phyloP scores from a whole-genome alignment of 2,329 filamentous ascomycete genomes.

The Phyllosticta citriasiana region DNA sequence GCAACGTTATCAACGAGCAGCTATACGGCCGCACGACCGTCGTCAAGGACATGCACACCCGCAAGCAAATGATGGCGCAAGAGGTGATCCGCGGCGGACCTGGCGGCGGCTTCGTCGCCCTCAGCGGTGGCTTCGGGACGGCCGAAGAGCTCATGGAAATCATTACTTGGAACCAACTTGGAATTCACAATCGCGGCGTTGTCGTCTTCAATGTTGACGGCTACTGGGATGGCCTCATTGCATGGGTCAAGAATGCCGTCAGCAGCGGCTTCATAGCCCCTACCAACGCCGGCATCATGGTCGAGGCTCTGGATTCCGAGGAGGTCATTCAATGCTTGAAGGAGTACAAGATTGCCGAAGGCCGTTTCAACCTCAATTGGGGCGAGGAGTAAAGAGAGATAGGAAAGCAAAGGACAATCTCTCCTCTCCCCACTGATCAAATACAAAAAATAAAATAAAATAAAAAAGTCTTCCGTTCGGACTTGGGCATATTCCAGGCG shows the following conservation, averaged over 20 bases:
- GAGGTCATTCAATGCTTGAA: conserved; percentile 61
- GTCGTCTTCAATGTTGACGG: conserved; percentile 79
- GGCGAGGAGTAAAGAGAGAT: conserved; percentile 31
- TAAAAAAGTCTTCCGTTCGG: not conserved
- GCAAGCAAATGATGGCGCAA: conserved; percentile 78
- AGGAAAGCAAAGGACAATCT: not conserved
- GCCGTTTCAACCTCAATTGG: conserved; percentile 77
- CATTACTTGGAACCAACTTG: conserved; percentile 90
- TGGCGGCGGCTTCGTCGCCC: conserved; percentile 79
- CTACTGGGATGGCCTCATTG: conserved; percentile 80
- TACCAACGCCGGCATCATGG: conserved; percentile 65
- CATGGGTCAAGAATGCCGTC: conserved; percentile 71
- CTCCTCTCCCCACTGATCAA: not conserved
- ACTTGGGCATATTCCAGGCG: not conserved
- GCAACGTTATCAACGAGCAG: conserved; percentile 45
- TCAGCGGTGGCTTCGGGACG: conserved; percentile 86
- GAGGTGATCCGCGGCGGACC: conserved; percentile 65
- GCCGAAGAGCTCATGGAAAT: conserved; percentile 91
- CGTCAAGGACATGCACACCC: conserved; percentile 90
- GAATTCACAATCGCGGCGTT: conserved; percentile 74
- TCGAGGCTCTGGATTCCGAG: conserved; percentile 61
- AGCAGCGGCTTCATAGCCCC: conserved; percentile 65
- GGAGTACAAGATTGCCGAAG: conserved; percentile 65
- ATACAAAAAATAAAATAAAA: too few species aligned
- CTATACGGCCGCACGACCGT: conserved; percentile 78